phyloP scores from a whole-genome alignment of 2,329 filamentous ascomycete species.

The Coleophoma cylindrospora region DNA sequence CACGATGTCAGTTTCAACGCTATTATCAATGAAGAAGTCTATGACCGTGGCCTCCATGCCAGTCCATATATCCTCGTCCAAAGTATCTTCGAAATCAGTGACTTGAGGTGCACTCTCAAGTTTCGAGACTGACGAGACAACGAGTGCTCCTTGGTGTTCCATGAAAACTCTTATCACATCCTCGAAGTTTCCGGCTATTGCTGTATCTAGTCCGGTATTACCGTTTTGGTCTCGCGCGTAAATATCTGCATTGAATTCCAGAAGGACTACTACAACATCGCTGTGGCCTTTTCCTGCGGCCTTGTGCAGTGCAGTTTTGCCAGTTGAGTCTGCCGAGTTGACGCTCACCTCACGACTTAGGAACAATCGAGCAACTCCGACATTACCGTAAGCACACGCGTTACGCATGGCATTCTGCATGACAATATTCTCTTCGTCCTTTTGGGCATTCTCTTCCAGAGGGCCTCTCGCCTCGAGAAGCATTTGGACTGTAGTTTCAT shows the following conservation, averaged over 20 bases:
- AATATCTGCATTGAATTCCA: neutral
- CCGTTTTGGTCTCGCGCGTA: neutral
- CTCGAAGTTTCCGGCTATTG: neutral
- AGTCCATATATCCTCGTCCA: neutral
- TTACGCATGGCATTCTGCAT: neutral
- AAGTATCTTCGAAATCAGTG: neutral
- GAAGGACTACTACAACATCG: neutral
- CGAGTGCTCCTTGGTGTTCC: neutral
- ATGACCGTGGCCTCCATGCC: neutral
- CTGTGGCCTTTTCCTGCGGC: neutral
- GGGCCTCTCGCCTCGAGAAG: neutral
- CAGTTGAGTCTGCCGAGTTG: neutral
- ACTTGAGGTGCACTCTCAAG: neutral
- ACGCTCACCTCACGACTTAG: neutral
- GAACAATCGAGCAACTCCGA: neutral
- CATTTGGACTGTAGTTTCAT: neutral
- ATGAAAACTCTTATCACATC: neutral
- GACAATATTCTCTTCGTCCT: neutral
- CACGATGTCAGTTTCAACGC: neutral
- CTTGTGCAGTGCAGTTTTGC: neutral
- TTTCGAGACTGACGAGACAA: neutral
- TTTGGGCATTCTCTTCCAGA: neutral
- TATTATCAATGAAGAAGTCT: neutral
- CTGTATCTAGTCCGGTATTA: neutral
- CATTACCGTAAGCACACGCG: neutral